A percentile compares a stretch with the other conserved stretches of the same genome.
phyloP scores from a whole-genome alignment of 345 rosid genomes.

The Schrenkiella parvula region DNA sequence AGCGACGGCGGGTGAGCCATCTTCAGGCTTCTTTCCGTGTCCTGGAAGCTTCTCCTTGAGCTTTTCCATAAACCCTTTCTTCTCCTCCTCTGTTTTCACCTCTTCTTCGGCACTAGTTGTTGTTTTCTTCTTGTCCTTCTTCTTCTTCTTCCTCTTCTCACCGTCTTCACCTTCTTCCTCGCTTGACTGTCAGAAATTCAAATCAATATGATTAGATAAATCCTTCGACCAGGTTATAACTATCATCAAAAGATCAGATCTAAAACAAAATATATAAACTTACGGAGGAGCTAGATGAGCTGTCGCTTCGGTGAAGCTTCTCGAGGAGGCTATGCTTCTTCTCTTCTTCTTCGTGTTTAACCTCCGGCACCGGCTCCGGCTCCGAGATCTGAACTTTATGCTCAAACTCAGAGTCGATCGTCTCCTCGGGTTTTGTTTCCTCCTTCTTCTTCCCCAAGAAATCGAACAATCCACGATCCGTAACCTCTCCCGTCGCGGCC shows the following conservation, averaged over 20 bases:
- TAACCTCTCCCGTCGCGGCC: constrained; percentile 39
- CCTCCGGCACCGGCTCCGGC: constrained; percentile 13
- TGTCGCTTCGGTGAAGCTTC: constrained; percentile 64
- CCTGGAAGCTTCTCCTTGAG: constrained; percentile 49
- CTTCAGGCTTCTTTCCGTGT: constrained; percentile 41
- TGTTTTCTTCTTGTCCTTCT: constrained; percentile 40
- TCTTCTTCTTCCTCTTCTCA: constrained; percentile 59
- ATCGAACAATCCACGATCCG: constrained; percentile 80
- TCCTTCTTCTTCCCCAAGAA: constrained; percentile 72
- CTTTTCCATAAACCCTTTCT: constrained; percentile 56
- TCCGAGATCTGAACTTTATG: constrained; percentile 63
- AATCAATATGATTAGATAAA: background rate
- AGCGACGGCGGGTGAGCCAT: constrained; percentile 28
- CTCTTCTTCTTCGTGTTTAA: constrained; percentile 37
- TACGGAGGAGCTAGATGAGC: constrained; percentile 97
- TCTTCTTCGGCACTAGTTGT: constrained; percentile 16
- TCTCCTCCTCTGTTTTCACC: constrained; percentile 37
- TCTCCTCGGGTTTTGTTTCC: constrained; percentile 51
- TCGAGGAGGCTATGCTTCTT: constrained; percentile 55
- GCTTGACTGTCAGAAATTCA: constrained; percentile 48
- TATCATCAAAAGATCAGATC: background rate
- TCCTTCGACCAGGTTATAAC: background rate
- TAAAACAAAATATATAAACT: constrained; percentile 30
- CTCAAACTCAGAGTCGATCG: constrained; percentile 55
- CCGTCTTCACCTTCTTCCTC: constrained; percentile 76